Base-by-base conservation (phyloP, 208 protist species). In the Acanthamoeba lenticulata region DNA sequence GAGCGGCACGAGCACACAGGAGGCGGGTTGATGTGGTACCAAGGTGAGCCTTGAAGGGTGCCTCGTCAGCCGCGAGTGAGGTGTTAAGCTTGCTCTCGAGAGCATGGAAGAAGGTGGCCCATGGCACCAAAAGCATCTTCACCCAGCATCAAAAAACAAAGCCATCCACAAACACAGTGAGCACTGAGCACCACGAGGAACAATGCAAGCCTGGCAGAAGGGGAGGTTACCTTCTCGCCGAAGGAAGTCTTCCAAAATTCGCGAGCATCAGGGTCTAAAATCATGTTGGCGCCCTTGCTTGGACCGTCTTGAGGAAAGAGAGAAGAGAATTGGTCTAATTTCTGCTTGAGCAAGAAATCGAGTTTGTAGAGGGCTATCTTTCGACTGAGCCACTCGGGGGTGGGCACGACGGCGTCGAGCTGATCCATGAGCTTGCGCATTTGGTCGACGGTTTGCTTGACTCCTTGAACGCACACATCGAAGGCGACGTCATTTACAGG, bases 31-130 rank as follows among this genome's bases (percentile, higher is more conserved):
- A 15, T 21, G 7, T 36, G n/a, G 42, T 88, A 88, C 77, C 77
- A 27, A 88, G 77, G 47, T 88, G 77, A 21, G 42, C 77, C 47
- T 88, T 88, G 52, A 60, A 83, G 17, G 5, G 52, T 1, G 65
- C 24, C 52, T 94, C 90, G 69, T 94, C 91, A 2, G 24, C 6
- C 21, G 2, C 9, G 21, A 94, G 42, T 17, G 40, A 65, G 15
- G 81, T 38, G 44, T 95, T 69, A 0, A 95, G 81, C 81, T 60
- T 90, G 34, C 42, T 45, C 77, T 95, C 69, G 44, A 93, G 49
- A 15, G 36, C 72, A 36, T 93, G 72, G 40, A 94, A 93, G 60
- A 95, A 95, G 11, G 17, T 52, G 42, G 36, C n/a, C 90, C 90
- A 95, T 38, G 40, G 81, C 17, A 95, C 91, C 40, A 93, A 49